Evolutionary conservation across 23 red algal species (phyloP).

Genomic region (Chondrus crispus): DNA sequence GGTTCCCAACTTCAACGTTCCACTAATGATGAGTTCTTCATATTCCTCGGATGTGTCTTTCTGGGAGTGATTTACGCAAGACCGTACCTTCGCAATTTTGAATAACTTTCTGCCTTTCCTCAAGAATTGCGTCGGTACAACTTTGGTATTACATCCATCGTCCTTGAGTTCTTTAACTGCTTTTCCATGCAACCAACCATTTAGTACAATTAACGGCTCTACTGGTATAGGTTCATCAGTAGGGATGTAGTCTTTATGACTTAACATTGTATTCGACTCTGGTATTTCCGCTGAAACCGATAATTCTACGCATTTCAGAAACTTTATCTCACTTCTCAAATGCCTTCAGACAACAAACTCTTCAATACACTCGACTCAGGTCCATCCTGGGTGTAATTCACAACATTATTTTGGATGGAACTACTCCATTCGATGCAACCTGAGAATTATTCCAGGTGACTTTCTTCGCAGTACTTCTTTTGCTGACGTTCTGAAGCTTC

Average conservation of each 20-base stretch:
- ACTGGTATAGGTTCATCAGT: conserved; percentile 12
- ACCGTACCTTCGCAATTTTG: not conserved
- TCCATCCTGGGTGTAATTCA: not conserved
- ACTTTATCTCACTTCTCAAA: not conserved
- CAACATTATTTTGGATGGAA: not conserved
- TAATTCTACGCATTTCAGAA: not conserved
- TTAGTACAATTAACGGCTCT: not conserved
- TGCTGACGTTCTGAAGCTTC: not conserved
- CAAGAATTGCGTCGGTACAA: not conserved
- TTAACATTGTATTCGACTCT: not conserved
- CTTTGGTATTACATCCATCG: conserved; percentile 1
- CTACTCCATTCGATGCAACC: not conserved
- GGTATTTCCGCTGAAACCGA: not conserved
- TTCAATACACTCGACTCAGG: not conserved
- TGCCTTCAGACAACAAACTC: not conserved
- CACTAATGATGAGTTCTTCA: not conserved
- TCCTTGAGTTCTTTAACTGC: not conserved
- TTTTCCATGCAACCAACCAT: not conserved
- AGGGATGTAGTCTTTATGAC: not conserved
- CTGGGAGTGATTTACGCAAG: not conserved
- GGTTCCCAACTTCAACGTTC: not conserved
- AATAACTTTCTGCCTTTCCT: not conserved
- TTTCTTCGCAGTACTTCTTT: not conserved
- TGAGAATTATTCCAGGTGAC: not conserved
- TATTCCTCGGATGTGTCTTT: not conserved